These are phyloP conservation scores for Pythium aristosporum DNA, from an alignment of 352 stramenopile species.

Conservation along the genomic window DNA sequence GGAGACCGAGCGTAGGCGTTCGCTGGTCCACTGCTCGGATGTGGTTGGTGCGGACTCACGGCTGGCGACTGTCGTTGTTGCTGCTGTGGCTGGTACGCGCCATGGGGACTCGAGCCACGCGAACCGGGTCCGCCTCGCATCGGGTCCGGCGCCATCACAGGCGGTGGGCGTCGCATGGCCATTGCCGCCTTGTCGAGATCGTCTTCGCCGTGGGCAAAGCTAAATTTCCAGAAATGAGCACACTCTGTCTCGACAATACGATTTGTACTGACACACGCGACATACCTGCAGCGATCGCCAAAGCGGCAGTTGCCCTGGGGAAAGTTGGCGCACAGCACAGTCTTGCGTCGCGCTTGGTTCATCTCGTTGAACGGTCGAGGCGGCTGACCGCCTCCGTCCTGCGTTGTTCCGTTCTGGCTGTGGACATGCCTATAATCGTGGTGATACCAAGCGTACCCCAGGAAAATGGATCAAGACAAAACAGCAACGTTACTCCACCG, in stretches of 20 bases:
- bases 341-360: slow-evolving; percentile 60
- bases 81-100: slow-evolving; percentile 1
- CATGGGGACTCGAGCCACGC: slow-evolving; percentile 18
- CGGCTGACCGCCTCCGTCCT: slow-evolving; percentile 7
- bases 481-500: slow-evolving; percentile 20
- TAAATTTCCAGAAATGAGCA: slow-evolving; percentile 14
- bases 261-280: not conserved
- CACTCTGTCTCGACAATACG: not conserved
- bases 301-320: slow-evolving; percentile 72
- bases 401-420: slow-evolving; percentile 25
- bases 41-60: slow-evolving; percentile 8
- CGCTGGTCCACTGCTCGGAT: slow-evolving; percentile 12
- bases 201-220: slow-evolving; percentile 80
- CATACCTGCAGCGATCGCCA: slow-evolving; percentile 83
- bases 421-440: slow-evolving; percentile 51
- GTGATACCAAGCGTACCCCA: slow-evolving; percentile 11
- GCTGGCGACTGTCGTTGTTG: slow-evolving; percentile 10
- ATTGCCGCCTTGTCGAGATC: slow-evolving; percentile 42
- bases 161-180: slow-evolving; percentile 5
- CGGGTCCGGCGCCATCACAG: slow-evolving; percentile 12
- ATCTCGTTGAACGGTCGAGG: slow-evolving; percentile 31
- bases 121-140: slow-evolving; percentile 11
- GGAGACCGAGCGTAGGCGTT: slow-evolving; percentile 28
- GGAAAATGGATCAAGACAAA: not conserved
- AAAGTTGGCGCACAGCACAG: slow-evolving; percentile 76